Evolutionary conservation across 192 early-diverging fungal genomes (phyloP), one percentile per base, ranked within the genome.

Genomic region (Podila clonocystis): DNA sequence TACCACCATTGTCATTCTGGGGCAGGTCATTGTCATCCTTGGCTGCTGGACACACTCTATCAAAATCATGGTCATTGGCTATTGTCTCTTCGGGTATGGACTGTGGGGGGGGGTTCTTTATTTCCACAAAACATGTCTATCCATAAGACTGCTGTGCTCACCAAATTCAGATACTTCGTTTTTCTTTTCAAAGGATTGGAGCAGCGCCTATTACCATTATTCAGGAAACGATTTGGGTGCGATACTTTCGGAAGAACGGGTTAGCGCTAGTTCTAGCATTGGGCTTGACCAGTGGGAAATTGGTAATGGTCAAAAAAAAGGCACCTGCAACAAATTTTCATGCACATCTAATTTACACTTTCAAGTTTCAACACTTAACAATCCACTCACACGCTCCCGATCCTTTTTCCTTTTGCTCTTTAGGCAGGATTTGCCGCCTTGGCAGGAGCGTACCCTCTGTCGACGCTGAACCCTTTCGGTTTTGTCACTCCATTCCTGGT

Each of bases 151-250:
- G 17, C 55, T 90, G 3, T 88, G 87, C 2, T 83, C 86, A 4
- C 87, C 84, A 48, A 69, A 38, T 24, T 75, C 38, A 49, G 86
- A 68, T 50, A 80, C 85, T 58, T 83, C 91, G 1, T 5, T 64
- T 73, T 13, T 87, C 87, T 7, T 76, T 89, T n/a, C 91, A 83
- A 62, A 92, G 93, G 15, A 87, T 93, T 6, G 93, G 93, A 19
- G 90, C 88, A 17, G 92, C 91, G 4, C 88, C 92, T n/a, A 90
- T 94, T 52, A 88, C 90, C 0, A 92, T 93, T 49, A 90, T 93
- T n/a, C 93, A 94, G 79, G 92, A 94, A 67, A 94, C 92, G 6
- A 94, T 94, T 11, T 83, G 93, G 24, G 89, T 91, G 26, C 91
- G 91, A 86, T 93, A 92, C 85, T 94, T 94, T 73, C 86, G 78